Evolutionary conservation across 1,284 basidiomycete genomes (phyloP), one percentile per base, ranked within the genome.

Genomic region (Serendipita sp.): DNA sequence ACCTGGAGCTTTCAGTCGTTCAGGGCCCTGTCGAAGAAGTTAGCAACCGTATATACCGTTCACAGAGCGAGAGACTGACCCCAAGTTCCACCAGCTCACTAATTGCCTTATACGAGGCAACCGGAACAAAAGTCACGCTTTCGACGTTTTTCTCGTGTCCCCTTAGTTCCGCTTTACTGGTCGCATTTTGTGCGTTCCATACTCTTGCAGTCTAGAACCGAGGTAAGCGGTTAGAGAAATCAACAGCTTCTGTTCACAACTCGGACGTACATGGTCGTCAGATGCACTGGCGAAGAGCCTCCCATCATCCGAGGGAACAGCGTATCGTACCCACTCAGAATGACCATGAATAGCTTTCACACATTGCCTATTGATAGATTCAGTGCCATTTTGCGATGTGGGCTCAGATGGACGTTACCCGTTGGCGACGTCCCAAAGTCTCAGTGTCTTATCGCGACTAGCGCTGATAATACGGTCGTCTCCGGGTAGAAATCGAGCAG

Each of bases 91-190:
- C 81, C 45, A 94, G 76, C 71, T 91, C 87, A 62, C 89, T 78
- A 60, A 95, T 86, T 1, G 87, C 82, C 13, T 82, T 71, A 72
- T 91, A 90, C 6, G 90, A 80, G 15, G 79, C 74, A 4, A 82
- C 72, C 1, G 93, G 93, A 5, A 90, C 91, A 71, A 94, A 94
- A 6, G 83, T 82, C 12, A 87, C 86, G 44, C 83, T 83, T 71
- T 94, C 91, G 13, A 95, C 83, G 22, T 90, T 87, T 71, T 94
- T 85, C 60, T 93, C 91, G 70, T 95, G 93, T 0, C 91, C 92
- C 62, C 91, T 78, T 69, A 95, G 77, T 68, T 93, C 91, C 69
- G 82, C 77, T 72, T 92, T 93, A 42, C 83, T 83, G 69, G 91
- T 85, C 17, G 88, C 91, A 5, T 81, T 82, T 60, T 83, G 72